phyloP scores from a whole-genome alignment of 176 grass and related monocot species.

The Cenchrus americanus region DNA sequence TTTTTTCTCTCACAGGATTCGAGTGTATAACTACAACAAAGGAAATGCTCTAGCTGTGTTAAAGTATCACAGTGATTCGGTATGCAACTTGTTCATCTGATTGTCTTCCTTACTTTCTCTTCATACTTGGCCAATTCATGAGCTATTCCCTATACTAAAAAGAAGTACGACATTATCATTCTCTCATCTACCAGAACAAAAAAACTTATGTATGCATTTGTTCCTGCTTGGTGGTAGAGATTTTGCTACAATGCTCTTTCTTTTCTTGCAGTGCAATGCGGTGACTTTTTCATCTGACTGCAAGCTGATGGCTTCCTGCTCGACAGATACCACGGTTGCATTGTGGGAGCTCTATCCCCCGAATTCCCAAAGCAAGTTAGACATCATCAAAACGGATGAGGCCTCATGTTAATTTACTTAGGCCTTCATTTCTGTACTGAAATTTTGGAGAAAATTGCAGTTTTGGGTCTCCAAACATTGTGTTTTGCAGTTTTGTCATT shows the following conservation, averaged over 20 bases:
- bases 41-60: slow-evolving; percentile 68
- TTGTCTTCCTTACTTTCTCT: neutral
- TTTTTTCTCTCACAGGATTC: slow-evolving; percentile 61
- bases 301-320: slow-evolving; percentile 91
- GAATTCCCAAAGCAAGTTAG: slow-evolving; percentile 26
- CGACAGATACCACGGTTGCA: slow-evolving; percentile 70
- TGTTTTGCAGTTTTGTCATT: too few species aligned
- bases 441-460: too few species aligned
- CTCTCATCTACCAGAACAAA: neutral
- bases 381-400: neutral
- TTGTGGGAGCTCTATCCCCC: slow-evolving; percentile 89
- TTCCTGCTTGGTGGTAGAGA: neutral
- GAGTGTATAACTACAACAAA: slow-evolving; percentile 83
- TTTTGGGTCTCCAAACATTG: too few species aligned
- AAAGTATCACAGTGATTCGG: slow-evolving; percentile 77
- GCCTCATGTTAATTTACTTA: neutral
- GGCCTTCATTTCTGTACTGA: neutral
- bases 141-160: neutral
- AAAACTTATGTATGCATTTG: neutral
- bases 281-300: slow-evolving; percentile 76
- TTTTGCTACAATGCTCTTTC: neutral
- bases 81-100: slow-evolving; percentile 43
- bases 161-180: neutral
- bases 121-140: neutral
- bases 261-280: slow-evolving; percentile 66